Evolutionary conservation across 305 asterid species (phyloP).

Genomic region (Fraxinus albicans): DNA sequence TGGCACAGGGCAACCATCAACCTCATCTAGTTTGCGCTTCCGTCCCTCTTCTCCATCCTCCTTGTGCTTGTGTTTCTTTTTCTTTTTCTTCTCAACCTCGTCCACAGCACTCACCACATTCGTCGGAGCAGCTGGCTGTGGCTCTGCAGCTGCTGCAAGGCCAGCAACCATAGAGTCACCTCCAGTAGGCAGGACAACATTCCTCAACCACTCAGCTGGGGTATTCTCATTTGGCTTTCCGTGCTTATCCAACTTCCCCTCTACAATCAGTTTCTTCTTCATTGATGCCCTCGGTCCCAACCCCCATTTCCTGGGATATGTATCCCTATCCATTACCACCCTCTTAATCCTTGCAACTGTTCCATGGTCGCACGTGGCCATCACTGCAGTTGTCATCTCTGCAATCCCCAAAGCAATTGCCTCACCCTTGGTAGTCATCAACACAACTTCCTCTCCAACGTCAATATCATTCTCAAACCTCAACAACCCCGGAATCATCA

Average conservation of each 20-base stretch:
- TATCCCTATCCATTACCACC: conserved; percentile 98
- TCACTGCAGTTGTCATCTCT: conserved; percentile 94
- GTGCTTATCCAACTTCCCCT: conserved; percentile 86
- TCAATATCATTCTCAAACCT: conserved; percentile 94
- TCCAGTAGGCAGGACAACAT: conserved; percentile 74
- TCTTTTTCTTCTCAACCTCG: conserved; percentile 59
- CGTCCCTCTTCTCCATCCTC: conserved; percentile 47
- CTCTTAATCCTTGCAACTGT: conserved; percentile 92
- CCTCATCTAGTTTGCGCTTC: conserved; percentile 61
- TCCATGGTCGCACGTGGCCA: conserved; percentile 96
- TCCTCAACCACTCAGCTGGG: conserved; percentile 84
- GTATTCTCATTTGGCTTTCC: conserved; percentile 76
- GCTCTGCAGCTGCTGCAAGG: conserved; percentile 54
- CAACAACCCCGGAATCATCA: conserved; percentile 92
- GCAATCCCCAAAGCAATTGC: conserved; percentile 88
- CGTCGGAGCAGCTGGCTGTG: conserved; percentile 3
- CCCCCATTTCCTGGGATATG: conserved; percentile 98
- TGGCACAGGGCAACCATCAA: conserved; percentile 46
- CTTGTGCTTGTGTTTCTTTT: conserved; percentile 48
- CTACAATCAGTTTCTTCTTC: conserved; percentile 87
- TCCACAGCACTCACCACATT: conserved; percentile 33
- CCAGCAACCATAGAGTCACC: conserved; percentile 70
- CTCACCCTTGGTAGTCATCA: conserved; percentile 98
- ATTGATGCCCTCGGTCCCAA: conserved; percentile 90
- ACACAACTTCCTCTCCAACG: conserved; percentile 80